Conservation (phyloP, 1,139 yeast species). For the Geotrichum siamense region DNA sequence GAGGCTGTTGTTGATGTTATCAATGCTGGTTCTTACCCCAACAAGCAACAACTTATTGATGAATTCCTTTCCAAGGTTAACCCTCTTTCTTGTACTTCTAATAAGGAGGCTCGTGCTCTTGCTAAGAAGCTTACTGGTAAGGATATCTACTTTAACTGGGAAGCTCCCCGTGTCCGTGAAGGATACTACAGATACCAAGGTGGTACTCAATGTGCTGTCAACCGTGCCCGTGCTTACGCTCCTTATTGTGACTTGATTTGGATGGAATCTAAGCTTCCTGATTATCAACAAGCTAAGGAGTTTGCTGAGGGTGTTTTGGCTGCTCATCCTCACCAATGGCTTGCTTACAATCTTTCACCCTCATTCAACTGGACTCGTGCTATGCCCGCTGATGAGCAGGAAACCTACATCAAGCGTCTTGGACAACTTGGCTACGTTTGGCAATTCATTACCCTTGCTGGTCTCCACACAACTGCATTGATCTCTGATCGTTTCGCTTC, state of each 20-base stretch:
- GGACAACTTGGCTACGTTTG: slow-evolving; percentile 90
- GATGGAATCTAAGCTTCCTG: slow-evolving; percentile 98
- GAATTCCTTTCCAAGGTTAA: slow-evolving; percentile 62
- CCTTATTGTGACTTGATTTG: slow-evolving; percentile 95
- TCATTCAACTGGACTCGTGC: slow-evolving; percentile 98
- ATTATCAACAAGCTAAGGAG: slow-evolving; percentile 86
- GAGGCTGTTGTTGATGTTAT: slow-evolving; percentile 89
- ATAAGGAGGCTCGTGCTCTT: slow-evolving; percentile 71
- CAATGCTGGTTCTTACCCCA: slow-evolving; percentile 49
- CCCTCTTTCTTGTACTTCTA: slow-evolving; percentile 68
- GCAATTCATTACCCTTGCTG: slow-evolving; percentile 98
- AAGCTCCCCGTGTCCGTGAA: slow-evolving; percentile 90
- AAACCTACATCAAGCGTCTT: slow-evolving; percentile 80
- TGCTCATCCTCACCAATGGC: slow-evolving; percentile 83
- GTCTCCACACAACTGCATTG: slow-evolving; percentile 91
- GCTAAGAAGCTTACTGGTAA: slow-evolving; percentile 74
- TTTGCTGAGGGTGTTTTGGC: slow-evolving; percentile 87
- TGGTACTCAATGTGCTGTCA: slow-evolving; percentile 95
- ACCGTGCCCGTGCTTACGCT: slow-evolving; percentile 93
- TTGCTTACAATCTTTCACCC: slow-evolving; percentile 92
- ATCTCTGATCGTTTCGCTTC: slow-evolving; percentile 82
- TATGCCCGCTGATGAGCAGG: slow-evolving; percentile 81
- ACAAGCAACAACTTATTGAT: slow-evolving; percentile 60
- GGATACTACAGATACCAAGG: slow-evolving; percentile 96
- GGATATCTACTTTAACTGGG: slow-evolving; percentile 93